Base-by-base conservation (phyloP, 2,329 filamentous ascomycete genomes). In the Fusarium penzigii region DNA sequence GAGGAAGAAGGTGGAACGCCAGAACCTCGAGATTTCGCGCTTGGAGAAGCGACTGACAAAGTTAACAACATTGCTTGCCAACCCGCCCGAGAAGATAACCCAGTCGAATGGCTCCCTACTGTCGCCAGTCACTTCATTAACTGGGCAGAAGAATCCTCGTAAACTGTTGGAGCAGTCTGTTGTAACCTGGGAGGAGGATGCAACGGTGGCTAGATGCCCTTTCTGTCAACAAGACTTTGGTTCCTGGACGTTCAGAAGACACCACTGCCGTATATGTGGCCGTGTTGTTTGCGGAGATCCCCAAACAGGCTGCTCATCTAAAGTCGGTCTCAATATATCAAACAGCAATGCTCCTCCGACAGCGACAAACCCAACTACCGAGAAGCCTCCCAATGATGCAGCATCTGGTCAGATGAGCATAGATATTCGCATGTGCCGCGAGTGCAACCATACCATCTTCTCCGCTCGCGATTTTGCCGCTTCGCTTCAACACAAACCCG, bases 141-240 rank as follows among this genome's bases (percentile, higher is more conserved):
- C 84, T 1, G 85, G 85, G 39, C 86, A 88, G 57, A 91, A 86
- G 66, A 90, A 88, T 57, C 84, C 88, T 45, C 82, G 91, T 45
- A 94, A 96, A 68, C 68, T 83, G 13, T 75, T 97, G 5, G 94
- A 99, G 68, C 94, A 99, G 68, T 92, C 89, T 0, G 84, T 99
- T 8, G 92, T 99, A 14, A 88, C 88, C 0, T 99, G 94, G 94
- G 90, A 99, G 70, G 92, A 97, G 47, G 94, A 99, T 70, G 80
- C 87, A 0, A 83, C 79, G 32, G 92, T 99, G 6, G 57, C 79
- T 2, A 86, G 86, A 58, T 99, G 94, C 67, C 94, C 94, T 0
- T 96, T 96, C 66, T 99, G 94, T 65, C 90, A 96, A 67, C 94
- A 99, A 65, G 91, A 96, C 51, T 99, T 99, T 70, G 88, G 91